Percentiles rank a stretch among this genome's conserved stretches.
phyloP scores from a whole-genome alignment of 2,329 filamentous ascomycete genomes.

The Sclerotiophoma versabilis region DNA sequence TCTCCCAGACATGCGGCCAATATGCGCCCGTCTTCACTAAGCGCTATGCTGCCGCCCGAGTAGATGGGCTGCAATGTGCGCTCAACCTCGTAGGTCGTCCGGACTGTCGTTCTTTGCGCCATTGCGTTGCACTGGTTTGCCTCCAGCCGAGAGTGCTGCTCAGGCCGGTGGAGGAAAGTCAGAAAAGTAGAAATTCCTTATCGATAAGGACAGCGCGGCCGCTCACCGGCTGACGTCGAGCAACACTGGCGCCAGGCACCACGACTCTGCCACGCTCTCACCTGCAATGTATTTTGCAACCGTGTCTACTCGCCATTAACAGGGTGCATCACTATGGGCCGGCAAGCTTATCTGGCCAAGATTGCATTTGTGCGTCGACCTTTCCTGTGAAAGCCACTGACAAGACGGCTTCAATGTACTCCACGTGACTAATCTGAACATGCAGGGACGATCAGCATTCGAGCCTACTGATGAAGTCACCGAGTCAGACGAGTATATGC shows the following conservation, averaged over 20 bases:
- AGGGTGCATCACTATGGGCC: slow-evolving; percentile 35
- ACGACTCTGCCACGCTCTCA: not conserved
- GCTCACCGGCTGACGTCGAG: slow-evolving; percentile 2
- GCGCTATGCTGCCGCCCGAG: slow-evolving; percentile 84
- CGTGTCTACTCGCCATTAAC: not conserved
- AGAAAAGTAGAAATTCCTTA: slow-evolving; percentile 45
- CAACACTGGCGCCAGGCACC: not conserved
- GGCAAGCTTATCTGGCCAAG: slow-evolving; percentile 48
- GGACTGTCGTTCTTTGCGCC: slow-evolving; percentile 65
- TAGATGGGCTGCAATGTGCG: slow-evolving; percentile 91
- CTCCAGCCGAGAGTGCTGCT: slow-evolving; percentile 13
- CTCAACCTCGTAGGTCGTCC: slow-evolving; percentile 87
- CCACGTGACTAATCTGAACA: slow-evolving; percentile 23
- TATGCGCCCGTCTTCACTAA: slow-evolving; percentile 81
- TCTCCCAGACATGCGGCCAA: slow-evolving; percentile 91
- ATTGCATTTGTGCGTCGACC: slow-evolving; percentile 45
- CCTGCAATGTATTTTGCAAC: not conserved
- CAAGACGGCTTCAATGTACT: not conserved
- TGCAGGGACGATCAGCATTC: slow-evolving; percentile 52
- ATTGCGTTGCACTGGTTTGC: slow-evolving; percentile 41
- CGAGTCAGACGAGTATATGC: slow-evolving; percentile 37
- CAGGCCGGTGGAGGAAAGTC: slow-evolving; percentile 25
- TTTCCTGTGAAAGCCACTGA: not conserved
- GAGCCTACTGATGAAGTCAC: slow-evolving; percentile 40
- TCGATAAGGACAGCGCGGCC: slow-evolving; percentile 37